phyloP scores from a whole-genome alignment of 2,329 filamentous ascomycete genomes.

The Mycogone perniciosa region DNA sequence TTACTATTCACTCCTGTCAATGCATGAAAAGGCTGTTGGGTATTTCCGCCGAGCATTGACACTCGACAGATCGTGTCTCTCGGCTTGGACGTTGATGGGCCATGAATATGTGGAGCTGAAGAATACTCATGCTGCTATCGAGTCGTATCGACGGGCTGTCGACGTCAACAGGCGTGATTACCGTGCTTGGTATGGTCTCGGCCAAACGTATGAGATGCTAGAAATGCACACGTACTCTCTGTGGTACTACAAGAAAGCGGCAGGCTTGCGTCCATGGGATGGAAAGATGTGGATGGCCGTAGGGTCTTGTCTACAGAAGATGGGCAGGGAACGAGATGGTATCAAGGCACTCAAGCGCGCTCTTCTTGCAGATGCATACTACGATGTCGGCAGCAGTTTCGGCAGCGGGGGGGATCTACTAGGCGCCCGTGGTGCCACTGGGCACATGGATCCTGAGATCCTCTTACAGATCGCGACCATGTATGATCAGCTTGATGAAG shows the following conservation, averaged over 20 bases:
- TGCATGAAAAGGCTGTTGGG: conserved; percentile 96
- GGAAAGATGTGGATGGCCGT: conserved; percentile 99
- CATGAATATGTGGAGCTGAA: conserved; percentile 99
- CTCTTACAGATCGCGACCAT: conserved; percentile 83
- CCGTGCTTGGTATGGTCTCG: conserved; percentile 94
- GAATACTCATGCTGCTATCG: conserved; percentile 95
- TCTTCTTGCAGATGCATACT: conserved; percentile 79
- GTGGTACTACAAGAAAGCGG: conserved; percentile 96
- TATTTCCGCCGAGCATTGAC: conserved; percentile 93
- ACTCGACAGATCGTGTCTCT: conserved; percentile 82
- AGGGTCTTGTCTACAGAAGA: conserved; percentile 83
- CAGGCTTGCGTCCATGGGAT: conserved; percentile 88
- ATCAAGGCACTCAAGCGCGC: conserved; percentile 95
- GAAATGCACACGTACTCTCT: conserved; percentile 97
- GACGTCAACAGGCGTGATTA: conserved; percentile 96
- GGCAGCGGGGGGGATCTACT: conserved; percentile 40
- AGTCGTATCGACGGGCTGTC: conserved; percentile 90
- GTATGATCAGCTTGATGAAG: conserved; percentile 74
- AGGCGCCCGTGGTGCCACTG: conserved; percentile 43
- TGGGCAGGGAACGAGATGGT: conserved; percentile 78
- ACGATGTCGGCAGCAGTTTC: conserved; percentile 58
- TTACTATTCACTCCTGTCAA: conserved; percentile 89
- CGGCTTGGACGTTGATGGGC: conserved; percentile 97
- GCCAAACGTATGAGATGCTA: conserved; percentile 93
- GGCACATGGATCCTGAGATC: conserved; percentile 80